These are phyloP conservation scores for Hylodesmum podocarpum DNA, from an alignment of 306 rosid species.

Conservation along the genomic window DNA sequence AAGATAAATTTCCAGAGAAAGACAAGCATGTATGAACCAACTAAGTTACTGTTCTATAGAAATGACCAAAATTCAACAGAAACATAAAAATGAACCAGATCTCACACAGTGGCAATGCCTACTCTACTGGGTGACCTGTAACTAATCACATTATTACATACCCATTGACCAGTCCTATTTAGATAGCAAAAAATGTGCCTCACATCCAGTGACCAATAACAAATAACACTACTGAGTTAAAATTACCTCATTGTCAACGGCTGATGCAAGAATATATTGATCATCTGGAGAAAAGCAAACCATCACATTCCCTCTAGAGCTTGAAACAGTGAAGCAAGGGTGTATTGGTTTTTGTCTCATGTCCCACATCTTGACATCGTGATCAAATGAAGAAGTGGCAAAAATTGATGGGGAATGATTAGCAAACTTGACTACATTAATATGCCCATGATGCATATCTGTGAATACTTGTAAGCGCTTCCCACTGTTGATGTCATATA, in stretches of 20 bases:
- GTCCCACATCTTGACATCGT: slow-evolving; percentile 87
- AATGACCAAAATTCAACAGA: neutral
- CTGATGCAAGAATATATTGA: slow-evolving; percentile 77
- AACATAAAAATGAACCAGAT: slow-evolving; percentile 10
- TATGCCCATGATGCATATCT: slow-evolving; percentile 81
- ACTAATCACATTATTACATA: slow-evolving; percentile 2
- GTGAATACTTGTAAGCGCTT: slow-evolving; percentile 67
- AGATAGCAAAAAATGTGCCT: neutral
- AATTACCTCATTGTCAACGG: slow-evolving; percentile 82
- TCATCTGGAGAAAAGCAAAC: slow-evolving; percentile 94
- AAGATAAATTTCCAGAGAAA: slow-evolving; percentile 11
- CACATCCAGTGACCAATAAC: slow-evolving; percentile 8
- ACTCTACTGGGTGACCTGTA: neutral
- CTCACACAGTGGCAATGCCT: slow-evolving; percentile 1
- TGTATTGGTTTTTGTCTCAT: slow-evolving; percentile 72
- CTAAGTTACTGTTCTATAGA: neutral
- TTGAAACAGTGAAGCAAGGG: slow-evolving; percentile 74
- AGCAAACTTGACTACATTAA: slow-evolving; percentile 80
- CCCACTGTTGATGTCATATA: slow-evolving; percentile 72
- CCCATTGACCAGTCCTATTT: neutral
- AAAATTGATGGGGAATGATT: slow-evolving; percentile 79
- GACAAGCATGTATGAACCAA: neutral
- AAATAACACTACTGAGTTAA: slow-evolving; percentile 3
- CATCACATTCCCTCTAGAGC: slow-evolving; percentile 86
- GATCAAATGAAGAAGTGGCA: slow-evolving; percentile 85